Evolutionary conservation across 495 filamentous ascomycete genomes (phyloP).

Genomic region (Penicillium canariense): DNA sequence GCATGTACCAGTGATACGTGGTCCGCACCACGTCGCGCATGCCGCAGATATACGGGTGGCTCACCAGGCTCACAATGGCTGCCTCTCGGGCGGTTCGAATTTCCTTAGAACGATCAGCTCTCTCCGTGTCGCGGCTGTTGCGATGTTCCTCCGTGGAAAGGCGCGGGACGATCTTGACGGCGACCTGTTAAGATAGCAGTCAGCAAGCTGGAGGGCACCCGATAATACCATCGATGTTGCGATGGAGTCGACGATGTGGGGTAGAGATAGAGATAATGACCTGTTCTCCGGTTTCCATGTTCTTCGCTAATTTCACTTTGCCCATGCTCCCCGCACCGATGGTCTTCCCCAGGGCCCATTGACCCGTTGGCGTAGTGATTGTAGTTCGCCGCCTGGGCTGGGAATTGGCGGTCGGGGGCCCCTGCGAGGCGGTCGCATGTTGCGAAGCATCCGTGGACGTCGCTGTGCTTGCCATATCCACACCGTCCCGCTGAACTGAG

Average conservation of each 20-base stretch:
- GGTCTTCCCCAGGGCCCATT: conserved; percentile 94
- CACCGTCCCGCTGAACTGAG: conserved; percentile 49
- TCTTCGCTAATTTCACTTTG: conserved; percentile 86
- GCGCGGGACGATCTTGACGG: conserved; percentile 96
- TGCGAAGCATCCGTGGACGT: conserved; percentile 43
- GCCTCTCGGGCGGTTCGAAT: conserved; percentile 94
- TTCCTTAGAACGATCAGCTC: conserved; percentile 94
- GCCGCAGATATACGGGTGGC: conserved; percentile 95
- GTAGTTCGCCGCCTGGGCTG: conserved; percentile 72
- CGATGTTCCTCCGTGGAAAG: conserved; percentile 82
- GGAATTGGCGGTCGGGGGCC: conserved; percentile 37
- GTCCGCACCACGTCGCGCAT: conserved; percentile 95
- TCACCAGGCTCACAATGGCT: conserved; percentile 91
- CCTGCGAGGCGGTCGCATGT: conserved; percentile 37
- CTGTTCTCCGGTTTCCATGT: conserved; percentile 77
- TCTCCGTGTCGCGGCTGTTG: conserved; percentile 74
- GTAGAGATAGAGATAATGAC: conserved; percentile 40
- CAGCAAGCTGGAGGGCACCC: background rate
- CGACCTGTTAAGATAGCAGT: conserved; percentile 60
- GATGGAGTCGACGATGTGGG: background rate
- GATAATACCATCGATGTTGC: background rate
- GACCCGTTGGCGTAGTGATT: conserved; percentile 76
- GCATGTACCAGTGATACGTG: conserved; percentile 99
- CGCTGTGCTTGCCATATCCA: conserved; percentile 53
- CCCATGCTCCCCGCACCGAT: conserved; percentile 98